Percentiles rank a stretch among this genome's conserved stretches.
phyloP scores from a whole-genome alignment of 768 basidiomycete genomes.

The Russula emetica region DNA sequence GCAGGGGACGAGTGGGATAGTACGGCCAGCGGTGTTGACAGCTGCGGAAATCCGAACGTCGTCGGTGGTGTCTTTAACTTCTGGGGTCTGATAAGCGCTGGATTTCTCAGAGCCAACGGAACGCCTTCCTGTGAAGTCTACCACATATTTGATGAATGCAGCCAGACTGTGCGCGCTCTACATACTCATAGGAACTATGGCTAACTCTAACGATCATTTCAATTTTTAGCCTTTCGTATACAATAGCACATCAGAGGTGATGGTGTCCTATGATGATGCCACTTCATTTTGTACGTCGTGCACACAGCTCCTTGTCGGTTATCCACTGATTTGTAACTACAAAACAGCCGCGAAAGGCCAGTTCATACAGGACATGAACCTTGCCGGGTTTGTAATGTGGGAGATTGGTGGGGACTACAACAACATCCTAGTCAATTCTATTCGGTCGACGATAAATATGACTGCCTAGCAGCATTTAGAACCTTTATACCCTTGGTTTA shows the following conservation, averaged over 20 bases:
- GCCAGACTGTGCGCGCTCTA: constrained; percentile 56
- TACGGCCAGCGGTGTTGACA: constrained; percentile 31
- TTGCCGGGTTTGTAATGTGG: constrained; percentile 44
- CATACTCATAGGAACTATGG: not conserved
- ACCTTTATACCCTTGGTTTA: not conserved
- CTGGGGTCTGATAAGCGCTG: constrained; percentile 22
- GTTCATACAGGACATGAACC: constrained; percentile 35
- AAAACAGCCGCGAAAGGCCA: constrained; percentile 40
- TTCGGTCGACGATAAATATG: constrained; percentile 22
- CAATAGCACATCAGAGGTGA: constrained; percentile 46
- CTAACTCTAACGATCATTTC: not conserved
- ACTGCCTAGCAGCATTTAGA: not conserved
- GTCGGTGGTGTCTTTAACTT: constrained; percentile 24
- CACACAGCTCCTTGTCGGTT: not conserved
- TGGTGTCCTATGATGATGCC: constrained; percentile 65
- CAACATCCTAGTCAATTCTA: constrained; percentile 35
- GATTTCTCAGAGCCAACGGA: constrained; percentile 16
- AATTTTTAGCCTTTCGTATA: constrained; percentile 61
- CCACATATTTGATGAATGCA: constrained; percentile 60
- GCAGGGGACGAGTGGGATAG: constrained; percentile 39
- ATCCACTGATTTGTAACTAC: not conserved
- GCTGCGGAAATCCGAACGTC: constrained; percentile 35
- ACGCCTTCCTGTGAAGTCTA: constrained; percentile 39
- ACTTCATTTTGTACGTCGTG: constrained; percentile 43
- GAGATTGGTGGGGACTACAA: constrained; percentile 43